Base-by-base conservation (phyloP, 192 early-diverging fungal genomes). In the Funneliformis geosporum region DNA sequence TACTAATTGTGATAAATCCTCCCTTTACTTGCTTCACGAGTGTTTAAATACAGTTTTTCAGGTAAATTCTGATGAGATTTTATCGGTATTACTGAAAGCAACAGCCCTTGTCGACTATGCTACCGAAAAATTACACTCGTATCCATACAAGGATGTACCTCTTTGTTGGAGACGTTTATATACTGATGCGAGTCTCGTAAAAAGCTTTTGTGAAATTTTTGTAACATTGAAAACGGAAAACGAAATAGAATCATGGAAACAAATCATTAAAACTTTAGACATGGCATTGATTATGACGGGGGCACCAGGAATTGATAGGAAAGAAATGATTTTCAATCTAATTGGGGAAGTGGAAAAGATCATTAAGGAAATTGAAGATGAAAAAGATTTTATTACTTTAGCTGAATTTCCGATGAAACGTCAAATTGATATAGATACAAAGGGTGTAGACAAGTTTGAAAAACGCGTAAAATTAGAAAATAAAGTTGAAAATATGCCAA, bases 251-350 rank as follows among this genome's bases (percentile, higher is more conserved):
- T 42, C 76, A 8, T 80, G 76, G 50, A 67, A 62, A 67, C 21
- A 83, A 44, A 80, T 88, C 2, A 83, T 91, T 46, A 78, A 62
- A 27, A 65, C 75, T 23, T 82, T 91, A 14, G 92, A 93, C 44
- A 84, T 83, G 43, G 86, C 89, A 0, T 73, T 90, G 9, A 73
- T 93, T 5, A 86, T 92, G 81, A 80, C 90, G 7, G 91, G 91
- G 12, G 85, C 86, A n/a, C 82, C 87, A 1, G 85, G 84, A 8
- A 39, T n/a, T 2, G 69, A 59, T 18, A 75, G 85, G 62, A 83
- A 78, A 44, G 67, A 40, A 7, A 33, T 83, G 60, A 67, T 82
- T n/a, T 79, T 80, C 14, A 55, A 81, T n/a, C 72, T 83, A 18
- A 80, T 87, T 60, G 79, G 79, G 38, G 25, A 50, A 21, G 61